Conservation (phyloP, 768 basidiomycete genomes). For the Candolleomyces efflorescens region DNA sequence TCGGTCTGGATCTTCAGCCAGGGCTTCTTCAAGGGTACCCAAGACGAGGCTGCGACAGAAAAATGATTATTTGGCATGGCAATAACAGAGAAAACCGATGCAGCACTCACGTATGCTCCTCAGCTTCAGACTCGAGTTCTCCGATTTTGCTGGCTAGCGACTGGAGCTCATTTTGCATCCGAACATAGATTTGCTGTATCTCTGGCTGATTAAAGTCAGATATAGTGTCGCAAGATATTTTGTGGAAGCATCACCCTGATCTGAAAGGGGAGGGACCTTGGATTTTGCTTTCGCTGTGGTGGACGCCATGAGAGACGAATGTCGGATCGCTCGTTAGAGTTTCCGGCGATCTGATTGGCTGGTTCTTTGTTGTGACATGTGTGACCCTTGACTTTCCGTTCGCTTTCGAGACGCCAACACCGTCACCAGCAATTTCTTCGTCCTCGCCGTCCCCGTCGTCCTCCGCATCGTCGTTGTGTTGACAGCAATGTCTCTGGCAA, state of each 20-base stretch:
- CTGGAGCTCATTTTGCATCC: conserved; percentile 85
- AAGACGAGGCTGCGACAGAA: conserved; percentile 68
- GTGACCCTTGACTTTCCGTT: conserved; percentile 33
- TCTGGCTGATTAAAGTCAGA: conserved; percentile 59
- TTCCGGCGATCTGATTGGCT: conserved; percentile 43
- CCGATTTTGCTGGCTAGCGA: conserved; percentile 92
- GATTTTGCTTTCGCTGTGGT: conserved; percentile 50
- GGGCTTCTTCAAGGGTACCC: conserved; percentile 76
- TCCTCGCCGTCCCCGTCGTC: conserved; percentile 26
- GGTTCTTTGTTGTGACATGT: conserved; percentile 15
- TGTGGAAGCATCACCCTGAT: conserved; percentile 57
- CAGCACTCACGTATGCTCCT: conserved; percentile 81
- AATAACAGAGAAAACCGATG: not conserved
- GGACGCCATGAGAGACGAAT: conserved; percentile 38
- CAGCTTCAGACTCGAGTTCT: conserved; percentile 92
- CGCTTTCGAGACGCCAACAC: conserved; percentile 7
- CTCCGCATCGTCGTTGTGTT: conserved; percentile 38
- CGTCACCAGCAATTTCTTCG: conserved; percentile 22
- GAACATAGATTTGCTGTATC: conserved; percentile 77
- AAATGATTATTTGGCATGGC: conserved; percentile 1
- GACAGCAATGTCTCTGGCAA: conserved; percentile 52
- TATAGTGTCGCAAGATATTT: conserved; percentile 17
- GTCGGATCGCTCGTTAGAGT: not conserved
- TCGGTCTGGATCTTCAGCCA: conserved; percentile 80
- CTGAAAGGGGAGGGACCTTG: conserved; percentile 54